Conservation (phyloP, 768 basidiomycete species). For the Tylopilus rubrobrunneus region DNA sequence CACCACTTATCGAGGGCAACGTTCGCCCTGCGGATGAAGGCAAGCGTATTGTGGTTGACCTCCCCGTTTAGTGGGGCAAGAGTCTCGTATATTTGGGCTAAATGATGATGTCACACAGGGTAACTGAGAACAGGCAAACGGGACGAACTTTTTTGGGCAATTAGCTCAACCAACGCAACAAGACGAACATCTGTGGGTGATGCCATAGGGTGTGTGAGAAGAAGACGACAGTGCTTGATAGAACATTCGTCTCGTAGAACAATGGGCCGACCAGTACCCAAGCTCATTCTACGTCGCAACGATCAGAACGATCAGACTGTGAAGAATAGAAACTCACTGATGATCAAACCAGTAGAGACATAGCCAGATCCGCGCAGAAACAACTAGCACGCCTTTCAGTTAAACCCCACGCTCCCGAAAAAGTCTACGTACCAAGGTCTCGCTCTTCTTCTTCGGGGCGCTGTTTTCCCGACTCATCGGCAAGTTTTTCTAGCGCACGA, state of each 20-base stretch:
- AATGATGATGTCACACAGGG: slow-evolving; percentile 1
- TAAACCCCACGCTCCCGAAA: not conserved
- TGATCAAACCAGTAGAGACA: slow-evolving; percentile 97
- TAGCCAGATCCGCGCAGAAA: slow-evolving; percentile 91
- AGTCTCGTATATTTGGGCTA: slow-evolving; percentile 93
- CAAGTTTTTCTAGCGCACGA: slow-evolving; percentile 87
- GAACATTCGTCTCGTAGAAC: slow-evolving; percentile 87
- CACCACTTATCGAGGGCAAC: slow-evolving; percentile 90
- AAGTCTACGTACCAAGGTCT: slow-evolving; percentile 59
- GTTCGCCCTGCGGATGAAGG: slow-evolving; percentile 85
- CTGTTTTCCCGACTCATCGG: slow-evolving; percentile 62
- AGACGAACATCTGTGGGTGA: slow-evolving; percentile 88
- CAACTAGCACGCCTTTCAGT: slow-evolving; percentile 46
- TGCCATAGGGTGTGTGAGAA: slow-evolving; percentile 82
- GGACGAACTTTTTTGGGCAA: slow-evolving; percentile 81
- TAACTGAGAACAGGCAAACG: not conserved
- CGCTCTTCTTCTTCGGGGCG: slow-evolving; percentile 80
- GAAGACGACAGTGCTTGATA: slow-evolving; percentile 76
- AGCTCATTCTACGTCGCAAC: slow-evolving; percentile 61
- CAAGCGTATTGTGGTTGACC: slow-evolving; percentile 78
- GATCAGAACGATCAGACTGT: slow-evolving; percentile 19
- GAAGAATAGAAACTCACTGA: slow-evolving; percentile 52
- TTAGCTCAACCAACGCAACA: slow-evolving; percentile 83
- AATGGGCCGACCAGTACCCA: slow-evolving; percentile 88
- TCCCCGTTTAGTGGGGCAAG: slow-evolving; percentile 82